Evolutionary conservation across 2,329 filamentous ascomycete genomes (phyloP).

Genomic region (Apiospora malaysiana): DNA sequence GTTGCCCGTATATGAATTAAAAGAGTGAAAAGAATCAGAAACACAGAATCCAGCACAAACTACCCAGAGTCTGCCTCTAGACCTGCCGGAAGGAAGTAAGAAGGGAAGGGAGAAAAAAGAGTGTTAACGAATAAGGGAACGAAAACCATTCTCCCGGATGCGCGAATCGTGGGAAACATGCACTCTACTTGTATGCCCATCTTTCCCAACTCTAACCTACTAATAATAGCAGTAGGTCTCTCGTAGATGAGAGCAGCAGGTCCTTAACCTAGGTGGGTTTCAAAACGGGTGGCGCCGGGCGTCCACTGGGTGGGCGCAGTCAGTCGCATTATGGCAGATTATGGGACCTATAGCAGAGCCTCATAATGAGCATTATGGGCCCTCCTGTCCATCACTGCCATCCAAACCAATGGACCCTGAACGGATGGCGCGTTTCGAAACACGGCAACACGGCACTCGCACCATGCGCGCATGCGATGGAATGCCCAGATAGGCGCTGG

Average conservation of each 20-base stretch:
- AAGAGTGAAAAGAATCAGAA: background rate
- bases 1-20: background rate
- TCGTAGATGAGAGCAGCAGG: background rate
- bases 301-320: background rate
- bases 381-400: background rate
- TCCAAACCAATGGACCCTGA: background rate
- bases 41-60: background rate
- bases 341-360: background rate
- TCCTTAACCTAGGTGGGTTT: background rate
- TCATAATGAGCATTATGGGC: background rate
- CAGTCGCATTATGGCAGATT: background rate
- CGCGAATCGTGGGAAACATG: background rate
- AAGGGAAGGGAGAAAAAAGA: background rate
- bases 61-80: background rate
- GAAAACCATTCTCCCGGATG: background rate
- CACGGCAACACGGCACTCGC: background rate
- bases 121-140: background rate
- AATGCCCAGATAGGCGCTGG: background rate
- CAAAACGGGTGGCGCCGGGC: background rate
- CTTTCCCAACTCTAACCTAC: too few species aligned
- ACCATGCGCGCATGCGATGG: background rate
- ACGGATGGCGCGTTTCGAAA: background rate
- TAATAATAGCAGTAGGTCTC: background rate
- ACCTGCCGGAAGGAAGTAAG: background rate
- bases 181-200: background rate